These are phyloP conservation scores for Pseudonitzschia delicatissima DNA, from an alignment of 108 stramenopile species.

Conservation along the genomic window DNA sequence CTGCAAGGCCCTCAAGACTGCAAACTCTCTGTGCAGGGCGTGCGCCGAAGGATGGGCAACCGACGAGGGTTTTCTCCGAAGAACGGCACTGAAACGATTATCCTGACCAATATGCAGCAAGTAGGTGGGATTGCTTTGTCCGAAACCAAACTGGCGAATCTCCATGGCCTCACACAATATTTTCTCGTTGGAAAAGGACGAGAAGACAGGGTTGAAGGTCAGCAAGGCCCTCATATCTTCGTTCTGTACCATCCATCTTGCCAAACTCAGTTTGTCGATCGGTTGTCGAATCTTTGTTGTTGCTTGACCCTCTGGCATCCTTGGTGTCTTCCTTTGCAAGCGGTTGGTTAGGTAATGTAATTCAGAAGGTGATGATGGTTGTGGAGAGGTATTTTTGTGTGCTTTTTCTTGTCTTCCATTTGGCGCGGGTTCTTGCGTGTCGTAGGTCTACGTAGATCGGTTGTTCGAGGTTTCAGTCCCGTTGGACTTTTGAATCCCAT, in stretches of 20 bases:
- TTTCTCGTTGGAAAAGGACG: slow-evolving; percentile 6
- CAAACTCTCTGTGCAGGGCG: slow-evolving; percentile 93
- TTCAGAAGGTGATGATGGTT: too few relatives aligned
- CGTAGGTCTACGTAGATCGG: too few relatives aligned
- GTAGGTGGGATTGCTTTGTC: slow-evolving; percentile 97
- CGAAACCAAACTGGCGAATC: slow-evolving; percentile 86
- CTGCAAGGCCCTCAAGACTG: slow-evolving; percentile 74
- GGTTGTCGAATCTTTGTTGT: slow-evolving; percentile 62
- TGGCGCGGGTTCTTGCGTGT: too few relatives aligned
- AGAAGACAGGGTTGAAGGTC: not conserved
- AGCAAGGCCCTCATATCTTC: not conserved
- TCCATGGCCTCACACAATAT: slow-evolving; percentile 19
- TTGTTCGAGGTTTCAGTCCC: too few relatives aligned
- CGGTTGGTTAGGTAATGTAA: too few relatives aligned
- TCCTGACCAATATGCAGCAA: slow-evolving; percentile 45
- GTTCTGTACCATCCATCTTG: slow-evolving; percentile 54
- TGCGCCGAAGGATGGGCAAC: slow-evolving; percentile 91
- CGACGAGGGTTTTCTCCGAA: slow-evolving; percentile 82
- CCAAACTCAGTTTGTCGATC: slow-evolving; percentile 37
- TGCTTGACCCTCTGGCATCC: slow-evolving; percentile 39
- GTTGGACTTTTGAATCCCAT: too few relatives aligned
- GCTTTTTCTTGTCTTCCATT: too few relatives aligned
- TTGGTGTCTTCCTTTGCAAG: not conserved
- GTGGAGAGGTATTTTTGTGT: too few relatives aligned
- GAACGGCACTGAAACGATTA: slow-evolving; percentile 41